Evolutionary conservation across 2,329 filamentous ascomycete species (phyloP), one percentile per base, ranked within the genome.

Genomic region (Nigrospora osmanthi): DNA sequence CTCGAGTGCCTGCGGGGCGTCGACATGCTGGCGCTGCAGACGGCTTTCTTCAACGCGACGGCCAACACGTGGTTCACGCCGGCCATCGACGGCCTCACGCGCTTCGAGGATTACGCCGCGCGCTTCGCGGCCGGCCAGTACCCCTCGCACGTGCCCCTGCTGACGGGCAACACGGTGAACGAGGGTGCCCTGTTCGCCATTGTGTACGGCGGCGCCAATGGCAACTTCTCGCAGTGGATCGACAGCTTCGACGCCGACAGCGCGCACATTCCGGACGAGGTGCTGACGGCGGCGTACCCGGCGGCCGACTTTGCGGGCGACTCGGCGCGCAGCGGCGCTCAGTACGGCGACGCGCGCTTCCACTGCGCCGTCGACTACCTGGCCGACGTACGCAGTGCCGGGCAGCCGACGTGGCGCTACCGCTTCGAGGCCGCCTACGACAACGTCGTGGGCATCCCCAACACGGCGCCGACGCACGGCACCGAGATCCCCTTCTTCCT

Each of bases 331-430:
- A 69, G 67, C 47, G 70, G 69, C 14, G 54, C 57, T 0, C 68
- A 71, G 54, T 66, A 67, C 33, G 70, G 68, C 28, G 69, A 72
- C 15, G 69, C 67, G 4, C 67, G 68, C 11, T 72, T 72, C 58
- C 64, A 69, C 52, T 72, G 69, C 49, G 53, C 64, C 1, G 58
- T 64, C 3, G 64, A 66, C 51, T 66, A 63, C 34, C 53, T 71
- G 11, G 48, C 65, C 28, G 64, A 70, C 46, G 35, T 70, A 17
- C 66, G 68, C 38, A 64, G 60, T 45, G 34, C 49, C 11, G 14
- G 44, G 6, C 68, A 70, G 48, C 48, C 63, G 7, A 70, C 66
- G 0, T 71, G 68, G 68, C 57, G 58, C 3, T 71, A 71, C 52
- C 65, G 68, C 28, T 71, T 68, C 58, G 66, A 68, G 39, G 67